Evolutionary conservation across 2,329 filamentous ascomycete genomes (phyloP).

Genomic region (Apiospora koreana): DNA sequence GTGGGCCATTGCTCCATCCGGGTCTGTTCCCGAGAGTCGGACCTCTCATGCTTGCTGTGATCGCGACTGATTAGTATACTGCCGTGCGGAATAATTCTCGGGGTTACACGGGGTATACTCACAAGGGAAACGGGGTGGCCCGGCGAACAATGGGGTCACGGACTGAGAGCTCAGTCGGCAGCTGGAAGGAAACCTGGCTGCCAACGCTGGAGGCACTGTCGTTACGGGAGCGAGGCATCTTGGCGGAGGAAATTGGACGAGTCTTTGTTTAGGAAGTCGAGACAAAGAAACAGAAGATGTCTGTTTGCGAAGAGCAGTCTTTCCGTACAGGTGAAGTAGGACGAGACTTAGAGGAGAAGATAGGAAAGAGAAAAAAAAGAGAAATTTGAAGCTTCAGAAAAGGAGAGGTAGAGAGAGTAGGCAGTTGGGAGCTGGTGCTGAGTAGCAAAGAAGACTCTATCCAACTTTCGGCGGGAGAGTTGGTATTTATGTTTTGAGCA

Average conservation of each 20-base stretch:
- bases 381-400: not conserved
- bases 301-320: not conserved
- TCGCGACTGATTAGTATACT: not conserved
- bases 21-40: not conserved
- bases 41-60: not conserved
- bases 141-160: not conserved
- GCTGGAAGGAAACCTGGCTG: not conserved
- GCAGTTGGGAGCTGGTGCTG: constrained; percentile 4
- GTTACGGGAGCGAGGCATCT: constrained; percentile 2
- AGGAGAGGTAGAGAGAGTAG: constrained; percentile 1
- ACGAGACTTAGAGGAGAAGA: not conserved
- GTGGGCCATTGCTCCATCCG: not conserved
- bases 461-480: not conserved
- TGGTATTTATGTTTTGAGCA: not conserved
- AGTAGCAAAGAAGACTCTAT: constrained; percentile 3
- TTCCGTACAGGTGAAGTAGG: not conserved
- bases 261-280: not conserved
- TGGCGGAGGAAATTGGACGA: not conserved
- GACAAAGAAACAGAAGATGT: not conserved
- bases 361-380: not conserved
- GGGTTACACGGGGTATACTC: not conserved
- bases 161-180: constrained; percentile 1
- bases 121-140: not conserved
- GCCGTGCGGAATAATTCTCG: not conserved
- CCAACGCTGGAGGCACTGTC: constrained; percentile 5